These are phyloP conservation scores for Bryopsis sp. DNA, from an alignment of 139 green algal species.

Conservation along the genomic window DNA sequence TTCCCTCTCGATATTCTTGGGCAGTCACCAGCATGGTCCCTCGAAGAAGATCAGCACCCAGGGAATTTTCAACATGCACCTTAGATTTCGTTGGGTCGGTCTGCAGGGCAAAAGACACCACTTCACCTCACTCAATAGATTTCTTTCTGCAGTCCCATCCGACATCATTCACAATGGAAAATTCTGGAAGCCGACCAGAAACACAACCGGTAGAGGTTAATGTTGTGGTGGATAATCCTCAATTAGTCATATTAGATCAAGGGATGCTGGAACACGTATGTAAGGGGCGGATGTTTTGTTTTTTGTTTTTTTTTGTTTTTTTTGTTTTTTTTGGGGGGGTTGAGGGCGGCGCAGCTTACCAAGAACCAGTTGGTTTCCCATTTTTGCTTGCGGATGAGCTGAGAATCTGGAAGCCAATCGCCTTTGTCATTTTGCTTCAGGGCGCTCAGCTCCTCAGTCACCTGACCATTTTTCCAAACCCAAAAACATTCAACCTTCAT, in stretches of 20 bases:
- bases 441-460: not conserved
- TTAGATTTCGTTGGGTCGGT: not conserved
- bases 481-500: too few species aligned
- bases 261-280: too few species aligned
- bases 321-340: not conserved
- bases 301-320: too few species aligned
- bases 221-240: too few species aligned
- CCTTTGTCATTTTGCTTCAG: conserved; percentile 12
- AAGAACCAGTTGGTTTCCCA: conserved; percentile 11
- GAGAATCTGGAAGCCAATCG: conserved; percentile 8
- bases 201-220: too few species aligned
- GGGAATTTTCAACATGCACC: not conserved
- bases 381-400: not conserved
- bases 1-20: conserved; percentile 10
- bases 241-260: too few species aligned
- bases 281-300: too few species aligned
- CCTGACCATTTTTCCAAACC: not conserved
- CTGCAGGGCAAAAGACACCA: not conserved
- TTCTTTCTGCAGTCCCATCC: too few species aligned
- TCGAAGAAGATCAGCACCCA: not conserved
- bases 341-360: not conserved
- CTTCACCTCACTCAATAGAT: not conserved
- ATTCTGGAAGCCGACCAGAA: too few species aligned
- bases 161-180: too few species aligned
- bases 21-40: conserved; percentile 1